Evolutionary conservation across 345 rosid species (phyloP), one percentile per base, ranked within the genome.

Genomic region (Durio zibethinus): DNA sequence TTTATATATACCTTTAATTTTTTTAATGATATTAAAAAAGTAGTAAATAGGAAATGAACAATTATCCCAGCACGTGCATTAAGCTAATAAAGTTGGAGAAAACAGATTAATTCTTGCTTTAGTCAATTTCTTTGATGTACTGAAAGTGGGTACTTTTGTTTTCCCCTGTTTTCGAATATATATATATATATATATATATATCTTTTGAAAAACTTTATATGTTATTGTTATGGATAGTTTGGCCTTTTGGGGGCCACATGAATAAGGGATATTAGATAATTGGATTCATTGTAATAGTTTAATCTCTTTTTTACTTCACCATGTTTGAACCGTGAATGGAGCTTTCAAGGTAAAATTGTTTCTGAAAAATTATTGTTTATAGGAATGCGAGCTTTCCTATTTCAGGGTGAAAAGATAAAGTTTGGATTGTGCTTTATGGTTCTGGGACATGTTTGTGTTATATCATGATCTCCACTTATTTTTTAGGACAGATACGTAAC

Each of bases 81-180:
- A 29, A 69, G 36, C 23, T 69, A 47, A 69, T 45, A 69, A 47
- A 69, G 40, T 69, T 69, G 73, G 38, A 47, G 40, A 29, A 70
- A 23, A 68, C 14, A 68, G 31, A 27, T 29, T 70, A 16, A 52
- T 25, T 45, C 54, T 23, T 45, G 16, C 12, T 27, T 27, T 25
- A 27, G 23, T 59, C 16, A 59, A 25, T 59, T 59, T 12, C 8
- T 6, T 69, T 69, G 56, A 69, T 69, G 27, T 27, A 16, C 56
- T 67, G n/a, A 15, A 69, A 47, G 25, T 47, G 23, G 38, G 38
- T 47, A 15, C 33, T 45, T 48, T 27, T 47, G 57, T 70, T 70
- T 70, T 29, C 74, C 36, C 40, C 59, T 29, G 57, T 48, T 70
- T 25, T 27, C 1, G 23, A 70, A 48, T 48, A 48, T 60, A 0